phyloP scores from a whole-genome alignment of 257 asterid genomes.

The Gentiana straminea region DNA sequence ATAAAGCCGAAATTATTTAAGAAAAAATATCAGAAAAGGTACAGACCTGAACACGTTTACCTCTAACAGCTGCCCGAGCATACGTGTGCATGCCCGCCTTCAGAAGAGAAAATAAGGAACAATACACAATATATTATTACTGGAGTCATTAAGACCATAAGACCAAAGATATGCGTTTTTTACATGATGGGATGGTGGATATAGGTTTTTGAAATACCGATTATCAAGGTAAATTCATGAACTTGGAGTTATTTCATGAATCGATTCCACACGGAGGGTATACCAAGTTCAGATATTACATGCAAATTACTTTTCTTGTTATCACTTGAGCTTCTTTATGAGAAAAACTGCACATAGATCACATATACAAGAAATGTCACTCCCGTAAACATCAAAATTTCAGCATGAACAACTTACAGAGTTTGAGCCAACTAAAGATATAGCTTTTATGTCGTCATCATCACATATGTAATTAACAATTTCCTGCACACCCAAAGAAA shows the following conservation, averaged over 20 bases:
- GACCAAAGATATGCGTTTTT: no score
- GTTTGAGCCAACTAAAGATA: slow-evolving; percentile 27
- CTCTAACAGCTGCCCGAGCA: slow-evolving; percentile 37
- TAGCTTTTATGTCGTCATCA: slow-evolving; percentile 32
- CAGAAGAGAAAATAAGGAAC: not conserved
- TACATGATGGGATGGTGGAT: no score
- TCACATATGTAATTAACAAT: slow-evolving; percentile 29
- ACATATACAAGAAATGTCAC: no score
- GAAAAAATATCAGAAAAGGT: not conserved
- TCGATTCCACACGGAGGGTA: no score
- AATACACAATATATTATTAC: no score
- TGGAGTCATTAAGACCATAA: no score
- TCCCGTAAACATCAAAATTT: not conserved
- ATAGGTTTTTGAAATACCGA: no score
- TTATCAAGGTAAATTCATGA: no score
- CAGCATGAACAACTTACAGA: slow-evolving; percentile 18
- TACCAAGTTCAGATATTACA: no score
- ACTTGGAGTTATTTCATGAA: no score
- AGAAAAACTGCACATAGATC: no score
- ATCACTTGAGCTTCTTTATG: not conserved
- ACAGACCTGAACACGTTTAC: slow-evolving; percentile 38
- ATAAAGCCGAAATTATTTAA: not conserved
- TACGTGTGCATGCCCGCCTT: slow-evolving; percentile 32
- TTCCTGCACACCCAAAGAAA: slow-evolving; percentile 17
- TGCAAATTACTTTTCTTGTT: not conserved